phyloP scores from a whole-genome alignment of 352 stramenopile species.

The Globisporangium iwayamae region DNA sequence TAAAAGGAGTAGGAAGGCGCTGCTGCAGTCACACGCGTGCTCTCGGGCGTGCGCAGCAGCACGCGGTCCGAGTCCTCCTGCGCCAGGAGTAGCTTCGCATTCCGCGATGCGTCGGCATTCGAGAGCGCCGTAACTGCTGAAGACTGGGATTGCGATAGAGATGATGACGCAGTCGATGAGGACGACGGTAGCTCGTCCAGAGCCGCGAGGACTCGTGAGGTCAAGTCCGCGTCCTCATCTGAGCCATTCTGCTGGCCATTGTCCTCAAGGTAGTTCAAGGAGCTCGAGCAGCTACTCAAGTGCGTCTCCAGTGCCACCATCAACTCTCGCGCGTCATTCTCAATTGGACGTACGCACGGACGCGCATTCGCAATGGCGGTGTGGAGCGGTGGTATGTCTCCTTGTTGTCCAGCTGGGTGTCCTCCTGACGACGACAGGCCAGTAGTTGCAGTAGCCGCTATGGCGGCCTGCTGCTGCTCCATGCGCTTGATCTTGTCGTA shows the following conservation, averaged over 20 bases:
- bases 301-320: slow-evolving; percentile 13
- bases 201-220: slow-evolving; percentile 48
- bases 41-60: slow-evolving; percentile 6
- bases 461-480: slow-evolving; percentile 6
- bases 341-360: slow-evolving; percentile 61
- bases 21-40: background rate
- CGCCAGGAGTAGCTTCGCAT: slow-evolving; percentile 6
- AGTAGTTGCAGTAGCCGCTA: background rate
- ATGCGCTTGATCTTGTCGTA: slow-evolving; percentile 48
- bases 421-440: background rate
- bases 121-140: background rate
- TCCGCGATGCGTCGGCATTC: background rate
- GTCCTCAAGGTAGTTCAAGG: slow-evolving; percentile 18
- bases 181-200: slow-evolving; percentile 35
- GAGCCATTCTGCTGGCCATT: slow-evolving; percentile 10
- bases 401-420: background rate
- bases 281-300: slow-evolving; percentile 34
- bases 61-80: slow-evolving; percentile 8
- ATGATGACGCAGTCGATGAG: background rate
- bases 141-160: background rate
- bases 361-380: slow-evolving; percentile 51
- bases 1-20: background rate
- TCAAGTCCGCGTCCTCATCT: slow-evolving; percentile 56
- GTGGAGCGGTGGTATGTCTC: slow-evolving; percentile 22
- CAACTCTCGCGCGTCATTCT: slow-evolving; percentile 20